These are phyloP conservation scores for Ustilago bromivora DNA, from an alignment of 1,284 basidiomycete genomes.

Conservation along the genomic window DNA sequence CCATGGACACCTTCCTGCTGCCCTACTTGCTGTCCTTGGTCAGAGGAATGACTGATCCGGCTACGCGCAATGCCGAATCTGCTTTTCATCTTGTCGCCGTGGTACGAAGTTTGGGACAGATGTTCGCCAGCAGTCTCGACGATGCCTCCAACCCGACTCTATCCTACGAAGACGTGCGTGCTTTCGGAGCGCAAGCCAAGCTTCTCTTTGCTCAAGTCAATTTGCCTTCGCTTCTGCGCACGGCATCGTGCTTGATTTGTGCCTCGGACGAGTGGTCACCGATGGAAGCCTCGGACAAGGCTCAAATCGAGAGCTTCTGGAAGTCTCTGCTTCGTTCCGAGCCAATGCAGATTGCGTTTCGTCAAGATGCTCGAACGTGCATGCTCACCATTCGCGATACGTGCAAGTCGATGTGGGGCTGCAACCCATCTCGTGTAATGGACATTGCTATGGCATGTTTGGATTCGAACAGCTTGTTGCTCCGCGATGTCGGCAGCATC, in stretches of 20 bases:
- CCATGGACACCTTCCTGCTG: conserved; percentile 37
- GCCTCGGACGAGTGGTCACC: conserved; percentile 25
- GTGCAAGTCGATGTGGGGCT: conserved; percentile 47
- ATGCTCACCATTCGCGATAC: conserved; percentile 37
- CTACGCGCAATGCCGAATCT: conserved; percentile 23
- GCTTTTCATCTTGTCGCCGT: conserved; percentile 18
- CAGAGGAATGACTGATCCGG: conserved; percentile 37
- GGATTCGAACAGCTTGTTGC: conserved; percentile 40
- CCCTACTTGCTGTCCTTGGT: conserved; percentile 26
- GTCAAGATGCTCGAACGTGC: conserved; percentile 29
- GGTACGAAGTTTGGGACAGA: conserved; percentile 19
- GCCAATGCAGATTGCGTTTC: conserved; percentile 42
- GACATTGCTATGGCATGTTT: conserved; percentile 34
- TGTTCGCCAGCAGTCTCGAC: conserved; percentile 32
- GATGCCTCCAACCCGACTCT: neutral
- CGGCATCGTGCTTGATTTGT: conserved; percentile 30
- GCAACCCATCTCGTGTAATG: conserved; percentile 25
- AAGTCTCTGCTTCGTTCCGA: conserved; percentile 31
- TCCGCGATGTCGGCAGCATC: conserved; percentile 23
- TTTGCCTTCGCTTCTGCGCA: conserved; percentile 23
- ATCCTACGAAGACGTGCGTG: conserved; percentile 30
- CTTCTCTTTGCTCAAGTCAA: conserved; percentile 40
- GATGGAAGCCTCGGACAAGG: conserved; percentile 16
- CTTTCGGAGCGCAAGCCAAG: conserved; percentile 35
- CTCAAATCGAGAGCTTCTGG: conserved; percentile 29